phyloP scores from a whole-genome alignment of 1,139 yeast genomes.

The Debaryomyces psychrophilus region DNA sequence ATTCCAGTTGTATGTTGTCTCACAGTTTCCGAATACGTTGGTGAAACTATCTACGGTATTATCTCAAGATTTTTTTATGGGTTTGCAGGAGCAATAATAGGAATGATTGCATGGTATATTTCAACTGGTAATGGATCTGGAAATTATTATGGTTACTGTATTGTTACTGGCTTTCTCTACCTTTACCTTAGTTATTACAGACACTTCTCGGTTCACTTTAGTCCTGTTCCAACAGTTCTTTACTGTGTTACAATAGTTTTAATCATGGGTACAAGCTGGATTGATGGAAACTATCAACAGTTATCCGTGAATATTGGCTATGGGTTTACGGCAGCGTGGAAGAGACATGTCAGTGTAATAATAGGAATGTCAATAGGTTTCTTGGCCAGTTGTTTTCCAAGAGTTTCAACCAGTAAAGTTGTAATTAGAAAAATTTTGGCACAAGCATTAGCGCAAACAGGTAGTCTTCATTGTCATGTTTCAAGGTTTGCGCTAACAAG shows the following conservation, averaged over 20 bases:
- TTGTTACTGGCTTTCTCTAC: slow-evolving; percentile 33
- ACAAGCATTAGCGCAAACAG: slow-evolving; percentile 28
- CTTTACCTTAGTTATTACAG: slow-evolving; percentile 31
- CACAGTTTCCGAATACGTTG: slow-evolving; percentile 37
- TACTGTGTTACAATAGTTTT: slow-evolving; percentile 33
- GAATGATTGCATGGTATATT: slow-evolving; percentile 41
- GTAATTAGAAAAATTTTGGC: slow-evolving; percentile 32
- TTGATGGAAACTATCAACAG: slow-evolving; percentile 24
- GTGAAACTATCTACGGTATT: slow-evolving; percentile 36
- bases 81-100: slow-evolving; percentile 36
- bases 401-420: slow-evolving; percentile 34
- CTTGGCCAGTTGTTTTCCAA: slow-evolving; percentile 35
- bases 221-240: slow-evolving; percentile 35
- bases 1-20: slow-evolving; percentile 39
- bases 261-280: slow-evolving; percentile 43
- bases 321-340: slow-evolving; percentile 34
- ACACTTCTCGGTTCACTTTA: slow-evolving; percentile 36
- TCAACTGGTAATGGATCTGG: slow-evolving; percentile 36
- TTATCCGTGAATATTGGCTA: slow-evolving; percentile 27
- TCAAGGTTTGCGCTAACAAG: slow-evolving; percentile 23
- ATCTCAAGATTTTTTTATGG: slow-evolving; percentile 31
- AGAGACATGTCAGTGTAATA: slow-evolving; percentile 32
- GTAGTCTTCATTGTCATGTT: slow-evolving; percentile 36
- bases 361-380: slow-evolving; percentile 37
- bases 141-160: slow-evolving; percentile 37